Percentiles rank a stretch among this genome's conserved stretches.
Conservation (phyloP, 768 basidiomycete species). For the Suillus fuscotomentosus region DNA sequence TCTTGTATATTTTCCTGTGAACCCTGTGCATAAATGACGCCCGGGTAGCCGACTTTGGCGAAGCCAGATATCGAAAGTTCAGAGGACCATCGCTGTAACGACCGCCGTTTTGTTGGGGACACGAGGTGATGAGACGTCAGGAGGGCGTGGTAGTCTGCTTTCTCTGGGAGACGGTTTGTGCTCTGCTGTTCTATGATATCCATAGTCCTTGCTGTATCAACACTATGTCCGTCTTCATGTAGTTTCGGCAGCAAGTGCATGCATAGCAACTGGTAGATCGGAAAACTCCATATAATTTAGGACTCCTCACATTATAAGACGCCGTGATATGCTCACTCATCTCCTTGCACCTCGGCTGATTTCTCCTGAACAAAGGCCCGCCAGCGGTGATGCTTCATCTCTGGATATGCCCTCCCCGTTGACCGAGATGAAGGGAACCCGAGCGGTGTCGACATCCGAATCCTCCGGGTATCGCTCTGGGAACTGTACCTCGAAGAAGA, state of each 20-base stretch:
- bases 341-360: conserved; percentile 31
- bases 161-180: neutral
- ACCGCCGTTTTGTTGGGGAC: conserved; percentile 61
- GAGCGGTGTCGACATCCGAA: neutral
- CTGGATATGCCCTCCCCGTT: conserved; percentile 48
- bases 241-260: conserved; percentile 56
- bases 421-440: conserved; percentile 31
- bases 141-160: conserved; percentile 50
- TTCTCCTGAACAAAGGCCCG: conserved; percentile 38
- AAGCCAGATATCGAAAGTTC: conserved; percentile 59
- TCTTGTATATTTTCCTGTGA: conserved; percentile 50
- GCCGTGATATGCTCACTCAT: conserved; percentile 23
- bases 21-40: conserved; percentile 73
- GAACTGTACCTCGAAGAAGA: conserved; percentile 39
- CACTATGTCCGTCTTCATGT: conserved; percentile 34
- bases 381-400: conserved; percentile 51
- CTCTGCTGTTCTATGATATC: neutral
- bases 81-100: conserved; percentile 54
- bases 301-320: neutral
- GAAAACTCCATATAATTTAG: conserved; percentile 43
- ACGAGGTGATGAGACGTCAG: conserved; percentile 74
- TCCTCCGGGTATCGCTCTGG: conserved; percentile 17
- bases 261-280: conserved; percentile 57
- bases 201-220: neutral
- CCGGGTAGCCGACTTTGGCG: conserved; percentile 74